phyloP scores from a whole-genome alignment of 306 rosid species.

The Comarum palustre region DNA sequence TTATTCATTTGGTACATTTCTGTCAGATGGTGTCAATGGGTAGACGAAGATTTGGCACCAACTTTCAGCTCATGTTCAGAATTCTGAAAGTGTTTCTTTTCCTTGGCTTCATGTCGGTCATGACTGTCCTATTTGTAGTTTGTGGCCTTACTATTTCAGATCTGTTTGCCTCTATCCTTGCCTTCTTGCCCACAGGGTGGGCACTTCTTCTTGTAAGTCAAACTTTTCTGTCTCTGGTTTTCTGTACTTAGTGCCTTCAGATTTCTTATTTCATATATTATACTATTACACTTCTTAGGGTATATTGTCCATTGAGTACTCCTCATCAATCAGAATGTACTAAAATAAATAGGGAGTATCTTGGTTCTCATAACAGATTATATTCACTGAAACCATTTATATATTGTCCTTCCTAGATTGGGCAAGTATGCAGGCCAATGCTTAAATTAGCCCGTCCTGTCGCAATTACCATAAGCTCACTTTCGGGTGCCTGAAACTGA shows the following conservation, averaged over 20 bases:
- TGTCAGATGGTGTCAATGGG: slow-evolving; percentile 89
- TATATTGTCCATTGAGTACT: not conserved
- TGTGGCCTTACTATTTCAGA: slow-evolving; percentile 81
- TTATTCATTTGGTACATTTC: slow-evolving; percentile 22
- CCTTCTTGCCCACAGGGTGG: slow-evolving; percentile 96
- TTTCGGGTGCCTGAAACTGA: not conserved
- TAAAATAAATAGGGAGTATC: not conserved
- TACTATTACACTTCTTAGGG: not conserved
- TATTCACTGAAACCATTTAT: not conserved
- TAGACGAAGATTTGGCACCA: slow-evolving; percentile 78
- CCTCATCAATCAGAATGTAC: not conserved
- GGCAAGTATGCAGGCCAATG: slow-evolving; percentile 65
- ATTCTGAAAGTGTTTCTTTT: slow-evolving; percentile 89
- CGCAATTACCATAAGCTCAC: not conserved
- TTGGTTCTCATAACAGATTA: not conserved
- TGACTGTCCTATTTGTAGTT: slow-evolving; percentile 81
- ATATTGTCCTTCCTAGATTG: slow-evolving; percentile 45
- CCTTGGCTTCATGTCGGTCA: slow-evolving; percentile 84
- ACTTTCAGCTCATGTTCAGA: slow-evolving; percentile 89
- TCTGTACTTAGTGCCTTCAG: not conserved
- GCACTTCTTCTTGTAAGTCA: slow-evolving; percentile 73
- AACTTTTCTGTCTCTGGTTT: not conserved
- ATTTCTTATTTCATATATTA: not conserved
- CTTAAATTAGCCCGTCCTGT: not conserved
- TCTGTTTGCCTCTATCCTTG: slow-evolving; percentile 78